These are phyloP conservation scores for Chlamydomonas urium DNA, from an alignment of 139 green algal species.

Conservation along the genomic window DNA sequence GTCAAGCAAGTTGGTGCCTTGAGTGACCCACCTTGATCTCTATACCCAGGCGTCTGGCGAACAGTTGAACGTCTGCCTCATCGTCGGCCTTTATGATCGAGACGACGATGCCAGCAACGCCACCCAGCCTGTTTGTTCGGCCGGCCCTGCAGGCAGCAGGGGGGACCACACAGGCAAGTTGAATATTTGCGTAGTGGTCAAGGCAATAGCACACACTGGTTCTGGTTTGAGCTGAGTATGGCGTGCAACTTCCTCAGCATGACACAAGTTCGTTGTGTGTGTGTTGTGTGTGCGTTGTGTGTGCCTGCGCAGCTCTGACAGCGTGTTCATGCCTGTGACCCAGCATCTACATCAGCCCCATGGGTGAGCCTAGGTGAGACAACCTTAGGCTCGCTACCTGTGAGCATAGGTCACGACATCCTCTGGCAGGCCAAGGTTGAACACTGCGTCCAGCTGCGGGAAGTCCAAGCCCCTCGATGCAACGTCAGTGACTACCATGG, in stretches of 20 bases:
- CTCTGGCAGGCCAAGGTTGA: slow-evolving; percentile 11
- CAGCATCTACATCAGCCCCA: background rate
- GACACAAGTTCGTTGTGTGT: background rate
- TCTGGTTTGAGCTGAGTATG: background rate
- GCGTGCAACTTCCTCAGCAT: background rate
- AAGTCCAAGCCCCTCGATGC: slow-evolving; percentile 58
- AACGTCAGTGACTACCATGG: slow-evolving; percentile 82
- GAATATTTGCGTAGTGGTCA: background rate
- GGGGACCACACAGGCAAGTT: background rate
- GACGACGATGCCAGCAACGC: background rate
- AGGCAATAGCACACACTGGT: background rate
- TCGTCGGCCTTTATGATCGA: background rate
- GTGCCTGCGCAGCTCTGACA: background rate
- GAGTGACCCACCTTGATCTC: slow-evolving; percentile 2
- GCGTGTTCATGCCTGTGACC: background rate
- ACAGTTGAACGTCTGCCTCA: background rate
- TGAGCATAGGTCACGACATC: background rate
- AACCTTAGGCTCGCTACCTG: slow-evolving; percentile 41
- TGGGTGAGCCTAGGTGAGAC: background rate
- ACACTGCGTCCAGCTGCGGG: background rate
- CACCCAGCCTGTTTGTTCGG: background rate
- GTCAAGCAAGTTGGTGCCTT: no score
- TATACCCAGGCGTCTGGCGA: background rate
- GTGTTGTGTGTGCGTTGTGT: background rate
- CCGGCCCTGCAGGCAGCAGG: slow-evolving; percentile 1